Percentiles rank a stretch among this genome's conserved stretches.
These are phyloP conservation scores for Amanita molliuscula DNA, from an alignment of 768 basidiomycete genomes.

Conservation along the genomic window DNA sequence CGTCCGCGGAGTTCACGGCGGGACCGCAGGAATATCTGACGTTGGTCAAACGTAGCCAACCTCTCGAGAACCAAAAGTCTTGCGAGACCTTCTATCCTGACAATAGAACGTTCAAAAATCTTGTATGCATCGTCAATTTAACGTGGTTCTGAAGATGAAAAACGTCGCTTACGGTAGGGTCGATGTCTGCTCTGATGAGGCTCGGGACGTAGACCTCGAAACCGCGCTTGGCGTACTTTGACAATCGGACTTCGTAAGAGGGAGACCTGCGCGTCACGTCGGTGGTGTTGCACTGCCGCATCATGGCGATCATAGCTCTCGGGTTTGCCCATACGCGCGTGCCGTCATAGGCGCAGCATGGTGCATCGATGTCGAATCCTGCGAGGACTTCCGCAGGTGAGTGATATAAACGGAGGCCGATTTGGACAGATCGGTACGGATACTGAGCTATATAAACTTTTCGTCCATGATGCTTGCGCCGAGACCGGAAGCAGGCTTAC, in stretches of 20 bases:
- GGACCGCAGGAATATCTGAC: constrained; percentile 34
- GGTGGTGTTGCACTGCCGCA: constrained; percentile 38
- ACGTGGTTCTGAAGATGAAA: not conserved
- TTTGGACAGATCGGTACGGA: constrained; percentile 57
- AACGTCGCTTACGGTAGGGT: constrained; percentile 39
- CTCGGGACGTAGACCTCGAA: constrained; percentile 38
- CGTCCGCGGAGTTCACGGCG: constrained; percentile 42
- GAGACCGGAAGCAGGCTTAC: not conserved
- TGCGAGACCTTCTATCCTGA: constrained; percentile 46
- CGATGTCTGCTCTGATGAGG: constrained; percentile 29
- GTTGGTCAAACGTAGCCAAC: constrained; percentile 31
- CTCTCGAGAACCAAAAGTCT: constrained; percentile 54
- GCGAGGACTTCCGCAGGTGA: constrained; percentile 58
- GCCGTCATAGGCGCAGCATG: constrained; percentile 48
- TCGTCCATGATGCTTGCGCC: too few relatives aligned
- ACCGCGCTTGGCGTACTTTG: constrained; percentile 34
- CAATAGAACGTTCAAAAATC: constrained; percentile 54
- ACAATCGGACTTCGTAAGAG: constrained; percentile 38
- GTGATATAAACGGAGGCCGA: constrained; percentile 51
- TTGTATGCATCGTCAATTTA: not conserved
- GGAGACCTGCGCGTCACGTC: constrained; percentile 40
- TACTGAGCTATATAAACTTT: constrained; percentile 36
- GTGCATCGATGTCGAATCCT: constrained; percentile 59
- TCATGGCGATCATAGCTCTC: constrained; percentile 35
- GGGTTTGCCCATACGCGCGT: constrained; percentile 34